Evolutionary conservation across 2,329 filamentous ascomycete genomes (phyloP), one percentile per base, ranked within the genome.

Genomic region (Alternaria conjuncta): DNA sequence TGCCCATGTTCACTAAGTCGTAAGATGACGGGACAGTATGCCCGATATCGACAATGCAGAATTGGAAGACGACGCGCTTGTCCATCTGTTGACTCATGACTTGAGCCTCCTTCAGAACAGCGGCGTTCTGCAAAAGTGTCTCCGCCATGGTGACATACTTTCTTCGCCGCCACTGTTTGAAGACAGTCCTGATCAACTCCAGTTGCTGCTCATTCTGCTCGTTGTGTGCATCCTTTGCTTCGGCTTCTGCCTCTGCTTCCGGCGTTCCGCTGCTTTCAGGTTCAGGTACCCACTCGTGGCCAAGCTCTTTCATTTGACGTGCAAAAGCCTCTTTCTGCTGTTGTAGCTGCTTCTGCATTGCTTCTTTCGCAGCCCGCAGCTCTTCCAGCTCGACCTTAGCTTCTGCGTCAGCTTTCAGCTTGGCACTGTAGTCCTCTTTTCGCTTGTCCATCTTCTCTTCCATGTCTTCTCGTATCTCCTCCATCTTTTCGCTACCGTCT

Each of bases 31-130:
- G 94, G 69, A 96, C 87, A 21, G 89, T 90, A 74, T 99, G 94
- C 2, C 96, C 96, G 66, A 91, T 84, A 73, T 97, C 95, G 30
- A 98, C 89, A 60, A 97, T 90, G 12, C 93, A 91, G 77, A 98
- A 99, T 79, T 99, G 96, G 78, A 99, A 98, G 20, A 95, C 90
- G 9, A 97, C 92, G 68, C 89, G 89, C 78, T 97, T 96, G 71
- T 96, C 92, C 83, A 99, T 92, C 73, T 97, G 93, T 72, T 97
- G 95, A 82, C 94, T 97, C 93, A 99, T 96, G 64, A 99, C 90
- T 76, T 99, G 96, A 2, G 96, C 96, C 80, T 99, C 96, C 78
- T 99, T 99, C 62, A 99, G 81, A 26, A 90, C 88, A 8, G 92
- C 89, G 3, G 95, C 95, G 77, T 97, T 91, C 75, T 97, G 94